Conservation (phyloP, 2,329 filamentous ascomycete genomes). For the Aureobasidium melanogenum region DNA sequence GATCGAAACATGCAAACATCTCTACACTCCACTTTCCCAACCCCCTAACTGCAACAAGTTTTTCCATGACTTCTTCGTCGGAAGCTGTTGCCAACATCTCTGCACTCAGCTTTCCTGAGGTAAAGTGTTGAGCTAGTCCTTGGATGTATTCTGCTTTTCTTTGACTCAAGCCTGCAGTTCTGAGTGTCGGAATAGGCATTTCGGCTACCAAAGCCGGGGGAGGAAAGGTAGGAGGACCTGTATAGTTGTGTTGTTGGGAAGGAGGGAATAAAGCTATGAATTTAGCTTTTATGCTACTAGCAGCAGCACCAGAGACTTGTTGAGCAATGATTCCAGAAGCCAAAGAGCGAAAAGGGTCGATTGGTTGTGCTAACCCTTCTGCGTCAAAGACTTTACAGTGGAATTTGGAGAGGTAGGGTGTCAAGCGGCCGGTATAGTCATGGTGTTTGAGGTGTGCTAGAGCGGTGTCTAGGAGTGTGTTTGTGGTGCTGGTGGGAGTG, state of each 20-base stretch:
- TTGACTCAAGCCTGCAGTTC: constrained; percentile 81
- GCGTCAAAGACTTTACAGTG: constrained; percentile 72
- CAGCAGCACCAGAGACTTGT: constrained; percentile 89
- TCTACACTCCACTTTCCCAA: constrained; percentile 87
- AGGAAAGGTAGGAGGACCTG: constrained; percentile 50
- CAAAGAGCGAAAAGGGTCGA: constrained; percentile 82
- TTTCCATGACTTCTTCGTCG: constrained; percentile 79
- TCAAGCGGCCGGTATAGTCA: constrained; percentile 56
- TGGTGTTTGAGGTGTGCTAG: constrained; percentile 63
- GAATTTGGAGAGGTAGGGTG: constrained; percentile 62
- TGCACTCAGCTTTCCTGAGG: constrained; percentile 62
- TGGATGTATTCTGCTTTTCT: constrained; percentile 93
- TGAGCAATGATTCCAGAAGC: constrained; percentile 87
- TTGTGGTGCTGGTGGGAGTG: constrained; percentile 46
- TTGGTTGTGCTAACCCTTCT: constrained; percentile 69
- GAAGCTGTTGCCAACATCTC: constrained; percentile 66
- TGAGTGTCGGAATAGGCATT: constrained; percentile 56
- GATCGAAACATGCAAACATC: constrained; percentile 95
- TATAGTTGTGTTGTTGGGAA: constrained; percentile 21
- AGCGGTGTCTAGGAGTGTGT: constrained; percentile 65
- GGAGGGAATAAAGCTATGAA: constrained; percentile 64
- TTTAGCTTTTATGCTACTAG: constrained; percentile 77
- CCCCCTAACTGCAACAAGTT: constrained; percentile 75
- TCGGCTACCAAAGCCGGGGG: constrained; percentile 62
- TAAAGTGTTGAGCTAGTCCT: constrained; percentile 77